These are phyloP conservation scores for Balamuthia mandrillaris DNA, from an alignment of 208 protist genomes.

Conservation along the genomic window DNA sequence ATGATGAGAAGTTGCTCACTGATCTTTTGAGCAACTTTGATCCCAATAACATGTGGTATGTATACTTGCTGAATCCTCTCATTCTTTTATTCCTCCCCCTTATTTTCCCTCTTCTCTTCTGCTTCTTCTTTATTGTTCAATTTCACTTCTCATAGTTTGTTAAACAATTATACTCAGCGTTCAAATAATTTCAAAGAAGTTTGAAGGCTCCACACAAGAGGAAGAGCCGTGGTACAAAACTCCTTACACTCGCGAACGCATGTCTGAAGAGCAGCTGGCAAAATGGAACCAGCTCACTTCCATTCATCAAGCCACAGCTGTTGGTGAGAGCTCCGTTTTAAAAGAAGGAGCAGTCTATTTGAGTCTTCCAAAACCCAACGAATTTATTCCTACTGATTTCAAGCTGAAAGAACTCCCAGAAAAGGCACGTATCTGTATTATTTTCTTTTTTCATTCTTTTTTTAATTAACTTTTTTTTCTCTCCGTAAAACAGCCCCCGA, in stretches of 20 bases:
- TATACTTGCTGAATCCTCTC: background rate
- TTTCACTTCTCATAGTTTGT: no score
- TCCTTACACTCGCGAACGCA: background rate
- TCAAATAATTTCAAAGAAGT: background rate
- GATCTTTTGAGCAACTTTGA: conserved; percentile 17
- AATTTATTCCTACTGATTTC: conserved; percentile 51
- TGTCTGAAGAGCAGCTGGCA: background rate
- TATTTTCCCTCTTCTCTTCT: background rate
- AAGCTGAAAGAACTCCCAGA: background rate
- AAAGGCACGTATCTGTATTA: background rate
- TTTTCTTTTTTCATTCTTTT: background rate
- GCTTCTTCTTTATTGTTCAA: background rate
- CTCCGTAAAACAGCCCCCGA: background rate
- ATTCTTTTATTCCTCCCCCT: background rate
- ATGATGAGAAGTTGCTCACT: conserved; percentile 26
- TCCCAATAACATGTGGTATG: conserved; percentile 40
- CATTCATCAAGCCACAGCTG: no score
- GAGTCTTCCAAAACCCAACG: conserved; percentile 36
- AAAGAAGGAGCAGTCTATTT: background rate
- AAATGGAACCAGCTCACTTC: background rate
- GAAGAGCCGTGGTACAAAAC: conserved; percentile 49
- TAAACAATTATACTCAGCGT: no score
- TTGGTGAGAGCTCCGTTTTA: background rate
- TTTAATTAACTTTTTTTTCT: background rate
- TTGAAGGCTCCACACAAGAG: background rate